Base-by-base conservation (phyloP, 371 early-diverging fungal genomes). In the Mortierella sp. region DNA sequence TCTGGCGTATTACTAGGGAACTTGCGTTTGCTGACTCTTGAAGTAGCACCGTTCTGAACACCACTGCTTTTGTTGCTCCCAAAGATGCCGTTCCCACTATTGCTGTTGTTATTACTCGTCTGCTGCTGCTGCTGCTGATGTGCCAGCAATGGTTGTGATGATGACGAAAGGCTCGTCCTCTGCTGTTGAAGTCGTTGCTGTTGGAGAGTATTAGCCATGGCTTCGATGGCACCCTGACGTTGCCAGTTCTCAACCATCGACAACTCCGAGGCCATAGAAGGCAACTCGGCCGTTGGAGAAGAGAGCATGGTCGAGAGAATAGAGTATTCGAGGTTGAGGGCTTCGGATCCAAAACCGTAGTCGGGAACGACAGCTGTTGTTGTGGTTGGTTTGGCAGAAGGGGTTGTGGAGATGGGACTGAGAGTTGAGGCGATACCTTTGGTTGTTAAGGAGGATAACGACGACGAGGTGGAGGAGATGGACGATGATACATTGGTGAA, bases 321-420 rank as follows among this genome's bases (percentile, higher is more conserved):
- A 8, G 92, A 87, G 68, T 94, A 94, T 75, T 96, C 95, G n/a
- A 93, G 86, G 72, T 93, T 94, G 64, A 92, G 83, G 21, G 92
- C 84, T 46, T 92, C 94, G 1, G 95, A 95, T 49, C 92, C 93
- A 82, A 96, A 96, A 49, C 83, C 87, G 59, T 82, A 67, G 58
- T 84, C 80, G 70, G 80, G 46, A 70, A 79, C 44, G 63, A 50
- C 46, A 2, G 62, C 39, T 5, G 57, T 56, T n/a, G n/a, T n/a
- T n/a, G n/a, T n/a, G n/a, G n/a, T n/a, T n/a, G n/a, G n/a, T 26
- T 58, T 21, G 24, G 64, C 23, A 50, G 64, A 61, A 27, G 66
- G 48, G 23, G 50, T 30, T 8, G 57, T 43, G 58, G 28, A 32
- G 28, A 34, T 47, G 5, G 51, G 49, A 37, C 31, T 48, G 30